Percentiles rank a stretch among this genome's conserved stretches.
phyloP scores from a whole-genome alignment of 75 land plant species.

The Larix kaempferi region DNA sequence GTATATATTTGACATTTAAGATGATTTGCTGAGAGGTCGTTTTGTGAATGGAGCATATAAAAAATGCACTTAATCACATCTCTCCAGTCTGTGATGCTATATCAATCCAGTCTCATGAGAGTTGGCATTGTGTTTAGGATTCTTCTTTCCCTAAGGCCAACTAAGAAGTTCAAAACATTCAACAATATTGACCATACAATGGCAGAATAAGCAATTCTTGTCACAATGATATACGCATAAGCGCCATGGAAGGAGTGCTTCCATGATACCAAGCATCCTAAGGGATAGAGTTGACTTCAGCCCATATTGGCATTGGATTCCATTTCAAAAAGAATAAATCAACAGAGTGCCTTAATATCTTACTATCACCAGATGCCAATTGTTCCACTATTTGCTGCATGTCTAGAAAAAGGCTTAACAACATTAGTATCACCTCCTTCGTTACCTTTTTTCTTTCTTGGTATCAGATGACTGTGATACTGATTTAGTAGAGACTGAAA shows the following conservation, averaged over 20 bases:
- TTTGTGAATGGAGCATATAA: slow-evolving; percentile 83
- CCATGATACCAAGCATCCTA: slow-evolving; percentile 91
- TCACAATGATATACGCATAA: slow-evolving; percentile 49
- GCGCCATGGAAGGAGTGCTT: slow-evolving; percentile 56
- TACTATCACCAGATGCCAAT: slow-evolving; percentile 60
- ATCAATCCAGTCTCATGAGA: slow-evolving; percentile 51
- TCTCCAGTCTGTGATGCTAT: slow-evolving; percentile 58
- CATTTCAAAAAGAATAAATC: slow-evolving; percentile 82
- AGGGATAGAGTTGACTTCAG: slow-evolving; percentile 86
- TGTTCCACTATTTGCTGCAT: slow-evolving; percentile 82
- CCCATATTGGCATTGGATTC: slow-evolving; percentile 82
- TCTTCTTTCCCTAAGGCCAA: slow-evolving; percentile 65
- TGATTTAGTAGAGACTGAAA: no score
- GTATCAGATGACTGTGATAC: no score
- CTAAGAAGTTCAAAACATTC: slow-evolving; percentile 85
- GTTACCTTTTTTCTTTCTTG: no score
- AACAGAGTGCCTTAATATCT: slow-evolving; percentile 60
- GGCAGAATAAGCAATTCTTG: slow-evolving; percentile 74
- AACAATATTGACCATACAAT: slow-evolving; percentile 87
- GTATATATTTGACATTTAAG: slow-evolving; percentile 92
- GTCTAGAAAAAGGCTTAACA: slow-evolving; percentile 72
- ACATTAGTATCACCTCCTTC: slow-evolving; percentile 33
- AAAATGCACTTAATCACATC: slow-evolving; percentile 66
- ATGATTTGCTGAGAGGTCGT: slow-evolving; percentile 97
- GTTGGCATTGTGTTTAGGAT: slow-evolving; percentile 39